Conservation (phyloP, 768 basidiomycete species). For the Leccinum longicurvipes region DNA sequence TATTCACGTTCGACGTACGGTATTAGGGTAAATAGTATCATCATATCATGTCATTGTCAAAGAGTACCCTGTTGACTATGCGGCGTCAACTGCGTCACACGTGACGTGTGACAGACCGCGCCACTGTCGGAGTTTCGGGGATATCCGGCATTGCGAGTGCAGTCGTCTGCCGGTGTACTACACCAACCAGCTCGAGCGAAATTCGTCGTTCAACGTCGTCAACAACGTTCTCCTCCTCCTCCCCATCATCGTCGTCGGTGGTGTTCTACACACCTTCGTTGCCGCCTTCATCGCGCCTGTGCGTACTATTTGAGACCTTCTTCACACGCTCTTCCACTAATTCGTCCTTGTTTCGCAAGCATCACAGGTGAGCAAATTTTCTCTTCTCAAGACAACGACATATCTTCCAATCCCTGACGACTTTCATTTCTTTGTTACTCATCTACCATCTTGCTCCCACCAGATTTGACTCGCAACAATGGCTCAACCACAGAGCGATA, state of each 20-base stretch:
- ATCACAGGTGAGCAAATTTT: constrained; percentile 29
- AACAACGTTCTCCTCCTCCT: constrained; percentile 6
- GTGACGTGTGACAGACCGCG: not conserved
- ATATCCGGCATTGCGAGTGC: constrained; percentile 19
- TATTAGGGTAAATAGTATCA: not conserved
- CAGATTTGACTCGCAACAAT: constrained; percentile 36
- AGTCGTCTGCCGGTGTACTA: constrained; percentile 5
- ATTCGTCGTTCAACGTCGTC: constrained; percentile 10
- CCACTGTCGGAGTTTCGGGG: constrained; percentile 33
- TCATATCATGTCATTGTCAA: not conserved
- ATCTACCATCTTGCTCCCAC: not conserved
- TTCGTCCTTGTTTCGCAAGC: constrained; percentile 29
- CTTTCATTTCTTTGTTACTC: not conserved
- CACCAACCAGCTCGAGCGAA: constrained; percentile 11
- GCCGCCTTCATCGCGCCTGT: constrained; percentile 10
- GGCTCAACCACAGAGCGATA: constrained; percentile 81
- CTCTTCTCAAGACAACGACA: constrained; percentile 12
- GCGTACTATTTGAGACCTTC: constrained; percentile 16
- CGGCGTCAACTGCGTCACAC: not conserved
- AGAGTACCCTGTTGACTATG: too few relatives aligned
- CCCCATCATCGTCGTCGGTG: constrained; percentile 9
- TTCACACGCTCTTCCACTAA: constrained; percentile 27
- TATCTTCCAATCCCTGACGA: not conserved
- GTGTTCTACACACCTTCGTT: constrained; percentile 6
- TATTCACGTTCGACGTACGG: not conserved